Base-by-base conservation (phyloP, 2,329 filamentous ascomycete genomes). In the Trichoderma atroviride region DNA sequence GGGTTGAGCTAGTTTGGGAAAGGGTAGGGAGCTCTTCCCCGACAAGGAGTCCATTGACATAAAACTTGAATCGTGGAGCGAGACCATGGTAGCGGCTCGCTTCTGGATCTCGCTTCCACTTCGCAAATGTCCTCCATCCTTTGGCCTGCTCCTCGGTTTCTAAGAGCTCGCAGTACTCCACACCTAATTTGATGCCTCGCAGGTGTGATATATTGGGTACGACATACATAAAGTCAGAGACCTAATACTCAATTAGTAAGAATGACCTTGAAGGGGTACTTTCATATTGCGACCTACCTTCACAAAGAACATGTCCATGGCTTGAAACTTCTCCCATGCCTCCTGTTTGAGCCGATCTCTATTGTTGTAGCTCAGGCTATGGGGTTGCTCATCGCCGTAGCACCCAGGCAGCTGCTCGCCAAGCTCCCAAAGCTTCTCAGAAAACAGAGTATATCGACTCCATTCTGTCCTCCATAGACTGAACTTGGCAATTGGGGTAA, bases 241-340 rank as follows among this genome's bases (percentile, higher is more conserved):
- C 81, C 87, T 89, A 43, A 22, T 22, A 19, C 1, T 33, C 5
- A 19, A 5, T 56, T 66, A 47, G 40, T 47, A 47, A 27, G 3
- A 27, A 27, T 24, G 14, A 14, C 14, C 4, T 47, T n/a, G 11
- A 29, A 22, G 29, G 11, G 27, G 5, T 19, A 57, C 10, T 3
- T 43, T 60, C 11, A 16, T 22, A 2, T 24, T 9, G 13, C 56
- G 24, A 71, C 81, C 71, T 79, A 90, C 87, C 83, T 89, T 90
- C 71, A 91, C 85, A 74, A 91, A 90, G 76, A 91, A 91, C 83
- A 90, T 83, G 73, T 90, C 86, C 75, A 86, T 85, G 22, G 83
- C 82, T 70, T 83, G 78, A 76, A 90, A 89, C 73, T 81, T 83
- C 68, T 85, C 81, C 79, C 82, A 83, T 16, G 86, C 85, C 55